Percentiles rank a stretch among this genome's conserved stretches.
phyloP scores from a whole-genome alignment of 2,329 filamentous ascomycete species.

The Fusarium coicis region DNA sequence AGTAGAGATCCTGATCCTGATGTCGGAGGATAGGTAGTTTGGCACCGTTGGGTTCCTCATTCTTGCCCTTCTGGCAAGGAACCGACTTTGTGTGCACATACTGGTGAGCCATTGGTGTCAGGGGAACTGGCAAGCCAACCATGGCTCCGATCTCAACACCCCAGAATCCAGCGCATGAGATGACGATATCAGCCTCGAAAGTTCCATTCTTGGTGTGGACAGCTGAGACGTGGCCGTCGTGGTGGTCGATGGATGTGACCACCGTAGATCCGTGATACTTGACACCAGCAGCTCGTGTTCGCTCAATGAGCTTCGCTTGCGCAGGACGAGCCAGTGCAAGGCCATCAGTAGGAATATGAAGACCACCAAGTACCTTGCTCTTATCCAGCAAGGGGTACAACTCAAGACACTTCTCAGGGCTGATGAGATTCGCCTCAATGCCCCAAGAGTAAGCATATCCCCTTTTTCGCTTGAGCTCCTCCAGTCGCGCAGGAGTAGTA shows the following conservation, averaged over 20 bases:
- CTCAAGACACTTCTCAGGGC: conserved; percentile 61
- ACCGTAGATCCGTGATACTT: conserved; percentile 65
- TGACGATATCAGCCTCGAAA: conserved; percentile 67
- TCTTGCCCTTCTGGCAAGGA: conserved; percentile 53
- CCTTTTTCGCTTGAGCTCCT: conserved; percentile 71
- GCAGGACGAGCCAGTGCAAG: conserved; percentile 70
- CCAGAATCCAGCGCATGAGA: conserved; percentile 74
- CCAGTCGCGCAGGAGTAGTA: conserved; percentile 66
- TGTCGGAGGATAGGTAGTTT: conserved; percentile 68
- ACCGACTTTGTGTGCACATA: conserved; percentile 71
- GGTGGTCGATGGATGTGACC: conserved; percentile 66
- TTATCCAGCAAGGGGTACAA: conserved; percentile 66
- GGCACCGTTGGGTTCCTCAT: conserved; percentile 58
- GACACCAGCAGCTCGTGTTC: conserved; percentile 67
- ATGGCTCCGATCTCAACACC: conserved; percentile 72
- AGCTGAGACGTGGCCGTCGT: conserved; percentile 63
- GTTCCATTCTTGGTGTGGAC: conserved; percentile 61
- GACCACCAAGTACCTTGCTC: conserved; percentile 64
- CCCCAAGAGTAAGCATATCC: conserved; percentile 71
- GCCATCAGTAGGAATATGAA: conserved; percentile 70
- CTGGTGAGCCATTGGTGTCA: conserved; percentile 71
- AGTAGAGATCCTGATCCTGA: conserved; percentile 73
- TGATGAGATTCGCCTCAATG: conserved; percentile 64
- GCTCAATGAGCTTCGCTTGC: conserved; percentile 68
- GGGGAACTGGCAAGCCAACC: conserved; percentile 66